Evolutionary conservation across 1,139 yeast species (phyloP).

Genomic region (Magnusiomyces paraingens): DNA sequence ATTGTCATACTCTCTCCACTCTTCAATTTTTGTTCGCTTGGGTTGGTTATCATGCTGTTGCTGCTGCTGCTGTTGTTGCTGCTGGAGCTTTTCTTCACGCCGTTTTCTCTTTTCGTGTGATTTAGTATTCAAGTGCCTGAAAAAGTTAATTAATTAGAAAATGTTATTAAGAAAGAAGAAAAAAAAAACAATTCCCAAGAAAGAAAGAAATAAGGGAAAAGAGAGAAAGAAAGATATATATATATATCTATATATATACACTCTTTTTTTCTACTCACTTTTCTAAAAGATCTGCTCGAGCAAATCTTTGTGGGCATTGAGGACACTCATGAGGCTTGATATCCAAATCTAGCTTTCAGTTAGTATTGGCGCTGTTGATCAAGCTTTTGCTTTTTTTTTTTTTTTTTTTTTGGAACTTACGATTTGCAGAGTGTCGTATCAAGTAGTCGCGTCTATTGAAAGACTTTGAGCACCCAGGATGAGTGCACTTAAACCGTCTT

Average conservation of each 20-base stretch:
- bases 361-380: not conserved
- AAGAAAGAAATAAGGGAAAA: not conserved
- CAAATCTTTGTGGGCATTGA: slow-evolving; percentile 27
- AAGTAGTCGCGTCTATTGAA: slow-evolving; percentile 35
- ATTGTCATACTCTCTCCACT: not conserved
- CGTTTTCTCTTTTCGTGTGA: slow-evolving; percentile 26
- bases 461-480: slow-evolving; percentile 31
- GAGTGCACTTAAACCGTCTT: slow-evolving; percentile 21
- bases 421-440: slow-evolving; percentile 35
- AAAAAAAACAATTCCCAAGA: not conserved
- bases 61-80: slow-evolving; percentile 4
- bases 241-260: no score
- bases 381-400: no score
- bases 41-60: not conserved
- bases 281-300: slow-evolving; percentile 28
- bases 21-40: not conserved
- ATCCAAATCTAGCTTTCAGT: slow-evolving; percentile 19
- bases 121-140: slow-evolving; percentile 25
- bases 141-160: not conserved
- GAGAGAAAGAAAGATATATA: no score
- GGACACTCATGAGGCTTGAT: slow-evolving; percentile 28
- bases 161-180: not conserved
- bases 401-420: slow-evolving; percentile 19
- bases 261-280: slow-evolving; percentile 18
- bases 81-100: slow-evolving; percentile 18